phyloP scores from a whole-genome alignment of 768 basidiomycete genomes.

The Dictyophora rubrovolvata region DNA sequence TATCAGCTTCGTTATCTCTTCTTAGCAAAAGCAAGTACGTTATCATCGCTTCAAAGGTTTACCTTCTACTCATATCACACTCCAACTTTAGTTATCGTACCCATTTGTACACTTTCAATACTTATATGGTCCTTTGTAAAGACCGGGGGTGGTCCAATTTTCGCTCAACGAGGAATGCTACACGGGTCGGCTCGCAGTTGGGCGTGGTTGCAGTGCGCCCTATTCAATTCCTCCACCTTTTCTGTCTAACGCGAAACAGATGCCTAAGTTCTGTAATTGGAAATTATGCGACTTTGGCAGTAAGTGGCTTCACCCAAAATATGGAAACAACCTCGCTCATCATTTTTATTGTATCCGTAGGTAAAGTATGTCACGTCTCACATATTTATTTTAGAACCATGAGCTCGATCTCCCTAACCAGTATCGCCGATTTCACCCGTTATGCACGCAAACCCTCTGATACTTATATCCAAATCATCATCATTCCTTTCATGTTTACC shows the following conservation, averaged over 20 bases:
- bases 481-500: constrained; percentile 72
- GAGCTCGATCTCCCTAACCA: constrained; percentile 18
- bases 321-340: neutral
- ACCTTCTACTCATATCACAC: constrained; percentile 20
- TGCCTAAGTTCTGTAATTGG: constrained; percentile 71
- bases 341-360: neutral
- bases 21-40: constrained; percentile 41
- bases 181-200: constrained; percentile 50
- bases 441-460: constrained; percentile 10
- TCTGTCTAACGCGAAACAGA: constrained; percentile 10
- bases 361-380: constrained; percentile 1
- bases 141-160: constrained; percentile 51
- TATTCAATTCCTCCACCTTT: neutral
- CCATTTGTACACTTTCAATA: constrained; percentile 57
- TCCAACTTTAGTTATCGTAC: constrained; percentile 41
- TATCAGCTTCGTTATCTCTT: constrained; percentile 58
- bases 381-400: no score
- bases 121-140: constrained; percentile 72
- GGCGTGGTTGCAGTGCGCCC: constrained; percentile 50
- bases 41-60: neutral
- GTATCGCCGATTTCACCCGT: constrained; percentile 65
- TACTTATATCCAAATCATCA: constrained; percentile 28
- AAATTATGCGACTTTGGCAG: constrained; percentile 58
- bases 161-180: constrained; percentile 39
- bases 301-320: constrained; percentile 18